Evolutionary conservation across 139 green algal species (phyloP).

Genomic region (Raphidocelis subcapitata): DNA sequence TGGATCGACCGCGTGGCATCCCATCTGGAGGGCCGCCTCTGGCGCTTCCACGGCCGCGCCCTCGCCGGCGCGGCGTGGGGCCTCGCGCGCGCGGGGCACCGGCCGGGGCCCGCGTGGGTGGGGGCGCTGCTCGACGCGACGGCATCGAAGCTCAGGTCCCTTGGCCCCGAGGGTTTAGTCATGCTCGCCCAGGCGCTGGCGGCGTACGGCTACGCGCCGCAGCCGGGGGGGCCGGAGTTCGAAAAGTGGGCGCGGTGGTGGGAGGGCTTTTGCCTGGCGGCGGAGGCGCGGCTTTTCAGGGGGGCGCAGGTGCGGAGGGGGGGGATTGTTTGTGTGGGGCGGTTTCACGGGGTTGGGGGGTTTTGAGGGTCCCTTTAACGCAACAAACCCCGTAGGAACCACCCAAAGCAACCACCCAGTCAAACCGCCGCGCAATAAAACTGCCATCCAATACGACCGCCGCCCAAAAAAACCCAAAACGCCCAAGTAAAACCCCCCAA

Average conservation of each 20-base stretch:
- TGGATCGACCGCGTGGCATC: conserved; percentile 2
- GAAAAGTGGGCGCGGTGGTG: conserved; percentile 11
- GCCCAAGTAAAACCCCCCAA: too few species aligned
- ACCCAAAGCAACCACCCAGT: too few species aligned
- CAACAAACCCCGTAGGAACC: too few species aligned
- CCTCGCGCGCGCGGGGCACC: neutral
- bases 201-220: conserved; percentile 1
- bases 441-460: too few species aligned
- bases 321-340: too few species aligned
- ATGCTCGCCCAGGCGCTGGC: conserved; percentile 5
- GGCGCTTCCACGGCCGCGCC: neutral
- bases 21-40: conserved; percentile 12
- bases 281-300: too few species aligned
- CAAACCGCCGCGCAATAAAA: too few species aligned
- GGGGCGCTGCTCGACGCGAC: conserved; percentile 10
- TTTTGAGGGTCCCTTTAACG: too few species aligned
- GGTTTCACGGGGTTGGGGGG: too few species aligned
- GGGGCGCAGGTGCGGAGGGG: too few species aligned
- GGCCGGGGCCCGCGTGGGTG: neutral
- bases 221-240: neutral
- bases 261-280: conserved; percentile 7
- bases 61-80: neutral
- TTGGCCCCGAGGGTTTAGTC: neutral
- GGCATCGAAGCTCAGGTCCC: neutral
- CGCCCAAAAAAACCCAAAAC: too few species aligned